phyloP scores from a whole-genome alignment of 2,329 filamentous ascomycete genomes.

The Scedosporium boydii region DNA sequence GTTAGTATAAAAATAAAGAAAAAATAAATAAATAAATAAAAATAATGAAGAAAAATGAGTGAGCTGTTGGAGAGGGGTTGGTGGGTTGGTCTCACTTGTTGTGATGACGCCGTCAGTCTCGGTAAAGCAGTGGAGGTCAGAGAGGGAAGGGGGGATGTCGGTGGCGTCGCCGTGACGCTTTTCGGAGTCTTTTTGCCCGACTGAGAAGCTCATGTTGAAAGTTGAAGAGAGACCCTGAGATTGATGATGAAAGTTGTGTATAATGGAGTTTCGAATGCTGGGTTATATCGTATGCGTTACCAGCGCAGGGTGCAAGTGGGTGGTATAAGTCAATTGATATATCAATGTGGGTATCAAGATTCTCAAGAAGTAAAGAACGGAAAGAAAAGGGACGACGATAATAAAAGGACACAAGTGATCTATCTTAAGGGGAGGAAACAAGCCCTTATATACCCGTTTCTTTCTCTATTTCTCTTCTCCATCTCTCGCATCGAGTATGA shows the following conservation, averaged over 20 bases:
- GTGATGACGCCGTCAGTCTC: constrained; percentile 54
- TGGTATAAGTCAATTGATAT: neutral
- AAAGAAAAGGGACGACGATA: neutral
- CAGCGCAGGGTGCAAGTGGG: neutral
- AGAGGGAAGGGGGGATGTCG: constrained; percentile 16
- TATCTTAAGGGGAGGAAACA: neutral
- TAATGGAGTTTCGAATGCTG: neutral
- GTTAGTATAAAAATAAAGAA: neutral
- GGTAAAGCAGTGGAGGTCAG: constrained; percentile 47
- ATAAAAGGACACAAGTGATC: neutral
- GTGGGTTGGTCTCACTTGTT: constrained; percentile 28
- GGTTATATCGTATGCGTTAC: neutral
- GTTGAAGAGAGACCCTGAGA: too few species aligned
- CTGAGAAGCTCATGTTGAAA: neutral
- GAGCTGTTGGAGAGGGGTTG: neutral
- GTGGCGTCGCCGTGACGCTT: neutral
- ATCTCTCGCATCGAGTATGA: neutral
- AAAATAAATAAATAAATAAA: neutral
- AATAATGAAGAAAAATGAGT: neutral
- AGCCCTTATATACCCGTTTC: neutral
- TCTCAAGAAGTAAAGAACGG: neutral
- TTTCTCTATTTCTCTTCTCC: neutral
- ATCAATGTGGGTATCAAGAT: neutral
- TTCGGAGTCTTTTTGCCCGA: neutral
- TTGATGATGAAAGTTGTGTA: too few species aligned